A percentile compares a stretch with the other conserved stretches of the same genome.
phyloP scores from a whole-genome alignment of 257 asterid species.

The Solanum etuberosum region DNA sequence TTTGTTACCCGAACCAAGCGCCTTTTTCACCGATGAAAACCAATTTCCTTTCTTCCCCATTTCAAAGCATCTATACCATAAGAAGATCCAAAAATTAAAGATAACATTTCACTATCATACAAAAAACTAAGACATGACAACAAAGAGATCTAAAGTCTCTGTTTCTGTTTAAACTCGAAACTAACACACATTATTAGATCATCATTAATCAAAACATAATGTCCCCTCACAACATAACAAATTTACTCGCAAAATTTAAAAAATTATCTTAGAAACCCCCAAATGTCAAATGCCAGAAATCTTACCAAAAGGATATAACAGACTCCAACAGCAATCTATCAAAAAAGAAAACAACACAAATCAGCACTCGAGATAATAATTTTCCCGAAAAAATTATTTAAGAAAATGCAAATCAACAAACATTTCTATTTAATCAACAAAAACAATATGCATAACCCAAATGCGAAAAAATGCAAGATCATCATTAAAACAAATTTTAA shows the following conservation, averaged over 20 bases:
- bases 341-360: neutral
- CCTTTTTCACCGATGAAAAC: slow-evolving; percentile 47
- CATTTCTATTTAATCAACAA: neutral
- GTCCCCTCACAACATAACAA: neutral
- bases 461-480: neutral
- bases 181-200: neutral
- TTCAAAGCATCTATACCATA: slow-evolving; percentile 9
- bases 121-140: neutral
- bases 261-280: neutral
- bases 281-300: neutral
- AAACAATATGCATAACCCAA: neutral
- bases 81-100: neutral
- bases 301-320: neutral
- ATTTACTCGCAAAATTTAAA: neutral
- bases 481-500: neutral
- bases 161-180: neutral
- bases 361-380: neutral
- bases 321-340: neutral
- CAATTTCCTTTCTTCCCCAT: slow-evolving; percentile 69
- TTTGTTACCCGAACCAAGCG: slow-evolving; percentile 29
- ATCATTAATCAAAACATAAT: neutral
- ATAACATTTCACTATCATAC: neutral
- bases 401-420: neutral
- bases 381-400: neutral
- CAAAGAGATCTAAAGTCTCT: neutral